These are phyloP conservation scores for Triadica sebifera DNA, from an alignment of 345 rosid genomes.

Conservation along the genomic window DNA sequence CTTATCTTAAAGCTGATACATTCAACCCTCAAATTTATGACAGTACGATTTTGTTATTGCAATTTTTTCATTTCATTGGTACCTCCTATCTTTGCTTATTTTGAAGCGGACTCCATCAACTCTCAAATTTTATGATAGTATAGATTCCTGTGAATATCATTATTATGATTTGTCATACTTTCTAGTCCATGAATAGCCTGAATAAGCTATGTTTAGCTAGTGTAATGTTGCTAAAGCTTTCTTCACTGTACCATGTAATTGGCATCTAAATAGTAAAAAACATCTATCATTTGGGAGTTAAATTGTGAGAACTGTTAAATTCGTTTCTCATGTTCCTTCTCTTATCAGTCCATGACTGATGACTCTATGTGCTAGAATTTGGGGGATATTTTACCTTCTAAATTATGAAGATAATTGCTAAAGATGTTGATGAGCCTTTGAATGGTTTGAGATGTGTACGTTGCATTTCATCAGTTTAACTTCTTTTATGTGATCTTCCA, in stretches of 20 bases:
- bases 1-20: too few species aligned
- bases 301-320: background rate
- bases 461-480: background rate
- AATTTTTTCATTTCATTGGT: too few species aligned
- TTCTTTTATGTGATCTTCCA: constrained; percentile 34
- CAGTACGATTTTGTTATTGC: too few species aligned
- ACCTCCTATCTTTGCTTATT: too few species aligned
- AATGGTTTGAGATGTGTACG: background rate
- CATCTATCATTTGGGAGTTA: background rate
- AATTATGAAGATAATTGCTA: background rate
- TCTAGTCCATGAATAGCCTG: too few species aligned
- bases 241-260: background rate
- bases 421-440: background rate
- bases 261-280: too few species aligned
- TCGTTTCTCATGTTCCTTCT: background rate
- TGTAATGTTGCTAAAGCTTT: background rate
- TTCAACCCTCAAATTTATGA: too few species aligned
- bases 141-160: too few species aligned
- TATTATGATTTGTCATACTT: too few species aligned
- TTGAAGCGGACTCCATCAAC: too few species aligned
- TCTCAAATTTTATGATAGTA: too few species aligned
- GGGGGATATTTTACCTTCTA: background rate
- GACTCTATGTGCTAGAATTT: constrained; percentile 7
- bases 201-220: too few species aligned
- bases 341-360: background rate